phyloP scores from a whole-genome alignment of 345 rosid species.

The Eucalyptus marginata region DNA sequence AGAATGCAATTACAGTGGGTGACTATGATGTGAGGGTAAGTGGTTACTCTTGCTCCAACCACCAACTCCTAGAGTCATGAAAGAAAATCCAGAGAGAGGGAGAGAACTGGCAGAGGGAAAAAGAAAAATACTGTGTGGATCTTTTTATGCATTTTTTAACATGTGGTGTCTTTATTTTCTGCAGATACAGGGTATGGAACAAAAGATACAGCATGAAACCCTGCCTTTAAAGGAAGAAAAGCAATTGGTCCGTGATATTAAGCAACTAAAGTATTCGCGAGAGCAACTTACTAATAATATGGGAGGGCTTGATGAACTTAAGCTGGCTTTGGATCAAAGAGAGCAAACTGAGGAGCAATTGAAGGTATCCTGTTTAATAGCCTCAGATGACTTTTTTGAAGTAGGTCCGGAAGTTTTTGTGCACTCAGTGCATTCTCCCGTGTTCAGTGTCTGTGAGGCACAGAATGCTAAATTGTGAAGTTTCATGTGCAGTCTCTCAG shows the following conservation, averaged over 20 bases:
- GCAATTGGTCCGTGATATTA: slow-evolving; percentile 53
- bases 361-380: slow-evolving; percentile 36
- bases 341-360: slow-evolving; percentile 54
- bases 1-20: slow-evolving; percentile 34
- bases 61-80: background rate
- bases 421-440: background rate
- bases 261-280: slow-evolving; percentile 48
- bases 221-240: slow-evolving; percentile 69
- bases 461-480: background rate
- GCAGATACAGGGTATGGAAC: slow-evolving; percentile 62
- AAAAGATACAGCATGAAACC: slow-evolving; percentile 64
- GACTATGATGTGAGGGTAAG: slow-evolving; percentile 59
- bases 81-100: background rate
- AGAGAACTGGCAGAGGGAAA: background rate
- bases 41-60: background rate
- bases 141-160: background rate
- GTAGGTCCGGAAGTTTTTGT: background rate
- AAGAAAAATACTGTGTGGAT: background rate
- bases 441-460: background rate
- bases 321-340: slow-evolving; percentile 47
- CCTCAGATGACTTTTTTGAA: background rate
- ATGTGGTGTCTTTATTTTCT: background rate
- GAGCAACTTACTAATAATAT: slow-evolving; percentile 40
- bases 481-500: slow-evolving; percentile 31
- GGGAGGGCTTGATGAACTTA: slow-evolving; percentile 50